These are phyloP conservation scores for Tillandsia fasciculata DNA, from an alignment of 176 grass and related monocot species.

Conservation along the genomic window DNA sequence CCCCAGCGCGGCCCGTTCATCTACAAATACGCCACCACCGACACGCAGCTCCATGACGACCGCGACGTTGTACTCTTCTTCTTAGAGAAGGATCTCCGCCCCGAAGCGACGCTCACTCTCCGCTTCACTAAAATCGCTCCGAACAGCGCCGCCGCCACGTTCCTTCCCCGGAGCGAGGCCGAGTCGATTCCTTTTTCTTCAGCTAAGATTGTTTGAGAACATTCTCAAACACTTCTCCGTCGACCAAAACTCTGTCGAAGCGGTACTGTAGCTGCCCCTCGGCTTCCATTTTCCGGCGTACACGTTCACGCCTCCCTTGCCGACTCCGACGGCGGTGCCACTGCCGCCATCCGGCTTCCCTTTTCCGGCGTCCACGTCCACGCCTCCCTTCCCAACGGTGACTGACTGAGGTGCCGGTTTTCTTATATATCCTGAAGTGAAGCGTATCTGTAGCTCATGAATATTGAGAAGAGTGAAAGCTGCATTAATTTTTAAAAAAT, in stretches of 20 bases:
- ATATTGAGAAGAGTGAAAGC: not conserved
- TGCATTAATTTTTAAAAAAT: no score
- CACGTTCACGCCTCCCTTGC: not conserved
- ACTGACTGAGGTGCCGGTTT: not conserved
- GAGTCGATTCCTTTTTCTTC: constrained; percentile 19
- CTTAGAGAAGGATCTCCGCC: constrained; percentile 16
- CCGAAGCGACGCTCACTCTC: not conserved
- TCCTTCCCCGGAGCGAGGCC: not conserved
- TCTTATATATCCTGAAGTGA: not conserved
- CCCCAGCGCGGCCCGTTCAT: not conserved
- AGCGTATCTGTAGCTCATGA: not conserved
- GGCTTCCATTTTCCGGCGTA: not conserved
- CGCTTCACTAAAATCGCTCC: constrained; percentile 12
- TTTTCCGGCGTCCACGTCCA: not conserved
- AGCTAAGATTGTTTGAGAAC: not conserved
- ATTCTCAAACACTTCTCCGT: constrained; percentile 10
- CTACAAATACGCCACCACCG: not conserved
- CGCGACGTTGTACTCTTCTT: constrained; percentile 17
- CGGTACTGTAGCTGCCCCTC: not conserved
- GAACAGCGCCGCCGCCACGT: not conserved
- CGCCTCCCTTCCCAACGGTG: not conserved
- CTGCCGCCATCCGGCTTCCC: not conserved
- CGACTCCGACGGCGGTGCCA: not conserved
- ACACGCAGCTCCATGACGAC: constrained; percentile 23
- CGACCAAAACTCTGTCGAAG: not conserved